Evolutionary conservation across 2,329 filamentous ascomycete genomes (phyloP).

Genomic region (Ceratocystis cacaofunesta): DNA sequence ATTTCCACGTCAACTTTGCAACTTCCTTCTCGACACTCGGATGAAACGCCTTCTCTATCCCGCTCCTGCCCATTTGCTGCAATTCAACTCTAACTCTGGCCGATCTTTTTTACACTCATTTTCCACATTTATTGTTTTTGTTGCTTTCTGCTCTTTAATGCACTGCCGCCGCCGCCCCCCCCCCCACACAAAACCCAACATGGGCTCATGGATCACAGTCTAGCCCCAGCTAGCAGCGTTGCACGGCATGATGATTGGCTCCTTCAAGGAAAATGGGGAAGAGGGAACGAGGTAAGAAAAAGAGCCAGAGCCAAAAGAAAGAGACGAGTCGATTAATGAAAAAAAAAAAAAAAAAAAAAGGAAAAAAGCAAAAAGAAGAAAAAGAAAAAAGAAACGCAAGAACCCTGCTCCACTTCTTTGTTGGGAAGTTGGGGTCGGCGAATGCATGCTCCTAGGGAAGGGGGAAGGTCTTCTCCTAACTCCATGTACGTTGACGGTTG

Average conservation of each 20-base stretch:
- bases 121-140: neutral
- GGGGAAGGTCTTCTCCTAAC: too few species aligned
- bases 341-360: neutral
- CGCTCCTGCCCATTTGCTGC: neutral
- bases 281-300: neutral
- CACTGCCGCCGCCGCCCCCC: neutral
- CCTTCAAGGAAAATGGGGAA: neutral
- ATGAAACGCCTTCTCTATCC: neutral
- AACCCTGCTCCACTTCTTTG: too few species aligned
- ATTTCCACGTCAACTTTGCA: neutral
- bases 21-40: neutral
- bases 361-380: neutral
- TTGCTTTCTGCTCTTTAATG: neutral
- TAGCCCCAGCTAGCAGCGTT: neutral
- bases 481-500: too few species aligned
- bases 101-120: neutral
- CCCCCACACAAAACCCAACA: neutral
- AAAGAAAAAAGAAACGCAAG: neutral
- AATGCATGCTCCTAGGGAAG: too few species aligned
- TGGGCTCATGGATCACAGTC: conserved; percentile 6
- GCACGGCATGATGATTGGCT: neutral
- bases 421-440: too few species aligned
- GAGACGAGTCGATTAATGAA: neutral
- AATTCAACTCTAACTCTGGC: neutral
- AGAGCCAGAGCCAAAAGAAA: neutral